phyloP scores from a whole-genome alignment of 2,329 filamentous ascomycete genomes.

The Fonsecaea erecta region DNA sequence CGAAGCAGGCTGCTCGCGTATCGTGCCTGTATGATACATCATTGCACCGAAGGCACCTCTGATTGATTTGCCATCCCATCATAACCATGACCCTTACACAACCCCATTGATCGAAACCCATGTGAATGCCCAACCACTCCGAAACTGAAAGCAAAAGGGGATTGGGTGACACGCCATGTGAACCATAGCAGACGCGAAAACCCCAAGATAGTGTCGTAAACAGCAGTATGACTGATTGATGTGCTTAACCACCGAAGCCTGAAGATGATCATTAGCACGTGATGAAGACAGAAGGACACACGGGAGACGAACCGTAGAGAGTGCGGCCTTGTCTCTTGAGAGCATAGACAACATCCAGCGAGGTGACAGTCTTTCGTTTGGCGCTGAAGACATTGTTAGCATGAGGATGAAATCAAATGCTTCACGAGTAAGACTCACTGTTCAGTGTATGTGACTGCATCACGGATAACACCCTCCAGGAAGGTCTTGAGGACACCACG shows the following conservation, averaged over 20 bases:
- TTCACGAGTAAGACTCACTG: conserved; percentile 55
- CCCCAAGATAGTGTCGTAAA: conserved; percentile 26
- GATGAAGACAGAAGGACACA: background rate
- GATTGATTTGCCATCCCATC: conserved; percentile 34
- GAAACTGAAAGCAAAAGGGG: conserved; percentile 34
- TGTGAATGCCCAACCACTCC: conserved; percentile 35
- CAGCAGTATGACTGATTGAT: conserved; percentile 15
- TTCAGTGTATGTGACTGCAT: conserved; percentile 80
- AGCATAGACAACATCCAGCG: conserved; percentile 65
- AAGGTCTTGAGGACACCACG: conserved; percentile 80
- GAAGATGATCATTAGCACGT: conserved; percentile 7
- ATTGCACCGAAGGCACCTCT: conserved; percentile 26
- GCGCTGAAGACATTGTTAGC: conserved; percentile 76
- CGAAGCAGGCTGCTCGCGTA: conserved; percentile 31
- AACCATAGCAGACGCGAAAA: conserved; percentile 24
- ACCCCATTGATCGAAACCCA: conserved; percentile 34
- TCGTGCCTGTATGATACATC: conserved; percentile 37
- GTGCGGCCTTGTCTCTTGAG: conserved; percentile 70
- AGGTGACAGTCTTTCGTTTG: conserved; percentile 59
- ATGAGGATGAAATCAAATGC: conserved; percentile 58
- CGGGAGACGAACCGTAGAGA: conserved; percentile 69
- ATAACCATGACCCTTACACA: conserved; percentile 34
- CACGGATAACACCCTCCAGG: conserved; percentile 80
- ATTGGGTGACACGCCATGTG: conserved; percentile 22
- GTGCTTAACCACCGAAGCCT: conserved; percentile 71